Evolutionary conservation across 2,329 filamentous ascomycete species (phyloP), one percentile per base, ranked within the genome.

Genomic region (Colletotrichum magnum): DNA sequence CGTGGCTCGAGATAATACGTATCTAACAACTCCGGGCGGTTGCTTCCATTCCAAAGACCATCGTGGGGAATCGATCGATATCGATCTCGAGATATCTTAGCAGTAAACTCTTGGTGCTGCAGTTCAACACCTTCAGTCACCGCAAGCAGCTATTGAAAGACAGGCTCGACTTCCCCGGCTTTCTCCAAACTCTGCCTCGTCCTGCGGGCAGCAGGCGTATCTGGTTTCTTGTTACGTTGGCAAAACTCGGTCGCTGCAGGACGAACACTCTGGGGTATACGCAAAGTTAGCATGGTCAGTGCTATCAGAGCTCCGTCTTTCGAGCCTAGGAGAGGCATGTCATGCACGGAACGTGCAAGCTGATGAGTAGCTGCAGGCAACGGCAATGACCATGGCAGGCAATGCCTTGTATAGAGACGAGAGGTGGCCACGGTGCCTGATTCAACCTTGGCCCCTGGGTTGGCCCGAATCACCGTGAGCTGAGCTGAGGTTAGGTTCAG

Each of bases 201-300:
- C 15, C 51, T 69, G 66, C 45, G 21, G 41, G 48, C 56, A 39
- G 56, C 48, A 28, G 60, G 66, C 63, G 24, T 69, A 50, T 68
- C 48, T 64, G n/a, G 54, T 53, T 52, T 52, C 18, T 45, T 15
- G 43, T 66, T 58, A 21, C 41, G 15, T 28, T 59, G 61, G 51
- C 39, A 51, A 41, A 28, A 47, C 32, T 32, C 26, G 53, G 39
- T 24, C 9, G 63, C 65, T 28, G 24, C 59, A 65, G 56, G 66
- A 66, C 43, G 62, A 66, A 69, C 66, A 60, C 62, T 69, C 61
- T 52, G 56, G 66, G 66, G 61, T 66, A 60, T 66, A 56, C 54
- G 50, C 66, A 69, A 66, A 66, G 48, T 21, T 53, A 56, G 62
- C 61, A 32, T 43, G 54, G 61, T 45, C 61, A 36, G 61, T 56